These are phyloP conservation scores for Phytopythium chamaehyphon DNA, from an alignment of 352 stramenopile genomes.

Conservation along the genomic window DNA sequence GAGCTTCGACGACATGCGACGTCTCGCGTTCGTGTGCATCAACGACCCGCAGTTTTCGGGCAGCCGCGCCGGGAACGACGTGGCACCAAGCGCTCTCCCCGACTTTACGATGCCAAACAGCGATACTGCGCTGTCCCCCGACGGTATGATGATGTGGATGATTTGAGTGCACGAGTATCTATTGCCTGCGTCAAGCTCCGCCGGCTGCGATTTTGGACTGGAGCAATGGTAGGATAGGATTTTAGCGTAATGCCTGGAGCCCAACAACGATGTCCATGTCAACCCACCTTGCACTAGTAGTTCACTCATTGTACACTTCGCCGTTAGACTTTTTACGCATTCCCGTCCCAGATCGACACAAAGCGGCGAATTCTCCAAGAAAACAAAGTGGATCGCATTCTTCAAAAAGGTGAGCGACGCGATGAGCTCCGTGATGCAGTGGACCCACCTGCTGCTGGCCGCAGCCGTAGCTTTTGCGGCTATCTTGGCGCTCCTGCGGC, in stretches of 20 bases:
- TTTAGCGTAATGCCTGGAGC: background rate
- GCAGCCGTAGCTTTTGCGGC: background rate
- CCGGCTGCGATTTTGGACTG: background rate
- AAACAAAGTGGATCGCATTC: too few relatives aligned
- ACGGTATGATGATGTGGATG: constrained; percentile 89
- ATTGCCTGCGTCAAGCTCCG: background rate
- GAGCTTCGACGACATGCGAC: constrained; percentile 62
- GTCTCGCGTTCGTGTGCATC: constrained; percentile 79
- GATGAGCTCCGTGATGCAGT: too few relatives aligned
- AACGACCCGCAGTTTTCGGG: constrained; percentile 73
- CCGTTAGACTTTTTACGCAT: background rate
- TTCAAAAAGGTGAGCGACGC: too few relatives aligned
- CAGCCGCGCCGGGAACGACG: constrained; percentile 34
- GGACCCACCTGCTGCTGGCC: too few relatives aligned
- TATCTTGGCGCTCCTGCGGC: background rate
- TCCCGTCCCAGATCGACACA: background rate
- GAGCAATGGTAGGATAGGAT: background rate
- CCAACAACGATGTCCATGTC: too few relatives aligned
- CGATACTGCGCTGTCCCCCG: constrained; percentile 59
- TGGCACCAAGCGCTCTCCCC: constrained; percentile 54
- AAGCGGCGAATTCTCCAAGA: background rate
- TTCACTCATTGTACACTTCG: too few relatives aligned
- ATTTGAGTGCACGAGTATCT: constrained; percentile 30
- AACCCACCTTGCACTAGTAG: too few relatives aligned
- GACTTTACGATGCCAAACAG: constrained; percentile 58